phyloP scores from a whole-genome alignment of 2,329 filamentous ascomycete genomes.

The Clarireedia homoeocarpa region DNA sequence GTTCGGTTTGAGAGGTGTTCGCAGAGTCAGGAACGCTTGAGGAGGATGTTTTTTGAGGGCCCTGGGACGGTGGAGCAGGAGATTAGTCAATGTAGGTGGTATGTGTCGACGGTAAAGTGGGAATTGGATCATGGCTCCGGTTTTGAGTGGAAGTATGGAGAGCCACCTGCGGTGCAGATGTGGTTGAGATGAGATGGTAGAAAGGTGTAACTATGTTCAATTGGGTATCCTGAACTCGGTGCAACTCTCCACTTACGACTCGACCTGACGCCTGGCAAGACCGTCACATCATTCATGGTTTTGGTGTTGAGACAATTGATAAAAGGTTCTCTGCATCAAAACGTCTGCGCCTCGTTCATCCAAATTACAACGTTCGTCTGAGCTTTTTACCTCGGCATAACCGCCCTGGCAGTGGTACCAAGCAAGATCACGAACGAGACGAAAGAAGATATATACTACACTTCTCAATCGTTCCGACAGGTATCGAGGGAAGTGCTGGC shows the following conservation, averaged over 20 bases:
- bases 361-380: too few species aligned
- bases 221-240: not conserved
- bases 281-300: too few species aligned
- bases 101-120: conserved; percentile 9
- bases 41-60: not conserved
- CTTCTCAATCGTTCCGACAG: too few species aligned
- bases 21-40: not conserved
- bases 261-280: too few species aligned
- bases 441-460: too few species aligned
- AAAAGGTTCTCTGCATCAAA: too few species aligned
- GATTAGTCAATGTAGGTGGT: conserved; percentile 5
- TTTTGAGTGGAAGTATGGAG: not conserved
- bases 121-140: conserved; percentile 4
- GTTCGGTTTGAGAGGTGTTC: not conserved
- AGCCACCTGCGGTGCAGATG: conserved; percentile 11
- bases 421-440: too few species aligned
- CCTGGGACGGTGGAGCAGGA: conserved; percentile 3
- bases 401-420: too few species aligned
- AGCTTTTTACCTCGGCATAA: too few species aligned
- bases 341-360: too few species aligned
- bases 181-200: conserved; percentile 4
- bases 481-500: too few species aligned
- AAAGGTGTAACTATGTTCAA: not conserved
- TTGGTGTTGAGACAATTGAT: too few species aligned
- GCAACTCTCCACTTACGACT: not conserved